A percentile compares a stretch with the other conserved stretches of the same genome.
These are phyloP conservation scores for Populus hybrid DNA, from an alignment of 441 rosid genomes.

Conservation along the genomic window DNA sequence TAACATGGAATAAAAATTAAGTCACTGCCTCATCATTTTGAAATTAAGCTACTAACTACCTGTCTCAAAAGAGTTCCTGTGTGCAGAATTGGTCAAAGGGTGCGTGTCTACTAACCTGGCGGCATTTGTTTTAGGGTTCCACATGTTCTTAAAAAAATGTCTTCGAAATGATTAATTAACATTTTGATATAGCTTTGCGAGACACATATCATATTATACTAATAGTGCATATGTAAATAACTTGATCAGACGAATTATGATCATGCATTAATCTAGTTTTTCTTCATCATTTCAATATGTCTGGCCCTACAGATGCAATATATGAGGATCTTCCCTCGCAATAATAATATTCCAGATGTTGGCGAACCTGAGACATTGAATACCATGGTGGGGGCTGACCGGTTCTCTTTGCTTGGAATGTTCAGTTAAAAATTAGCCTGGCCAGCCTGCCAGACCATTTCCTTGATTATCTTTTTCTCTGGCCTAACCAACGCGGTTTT, in stretches of 20 bases:
- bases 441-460: slow-evolving; percentile 2
- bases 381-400: slow-evolving; percentile 47
- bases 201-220: slow-evolving; percentile 2
- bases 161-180: background rate
- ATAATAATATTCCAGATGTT: slow-evolving; percentile 59
- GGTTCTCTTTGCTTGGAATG: slow-evolving; percentile 32
- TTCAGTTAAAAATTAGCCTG: slow-evolving; percentile 17
- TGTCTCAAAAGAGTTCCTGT: background rate
- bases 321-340: slow-evolving; percentile 41
- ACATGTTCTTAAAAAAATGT: too few species aligned
- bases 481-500: slow-evolving; percentile 20
- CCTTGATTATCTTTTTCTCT: background rate
- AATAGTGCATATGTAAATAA: background rate
- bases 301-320: slow-evolving; percentile 32
- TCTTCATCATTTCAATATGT: slow-evolving; percentile 8
- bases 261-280: slow-evolving; percentile 15
- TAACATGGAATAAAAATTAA: background rate
- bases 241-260: slow-evolving; percentile 11
- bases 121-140: background rate
- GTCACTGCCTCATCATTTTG: background rate
- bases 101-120: background rate
- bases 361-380: slow-evolving; percentile 45
- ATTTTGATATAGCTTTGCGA: background rate
- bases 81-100: background rate
- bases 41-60: background rate